Evolutionary conservation across 2,329 filamentous ascomycete genomes (phyloP).

Genomic region (Plenodomus lindquistii): DNA sequence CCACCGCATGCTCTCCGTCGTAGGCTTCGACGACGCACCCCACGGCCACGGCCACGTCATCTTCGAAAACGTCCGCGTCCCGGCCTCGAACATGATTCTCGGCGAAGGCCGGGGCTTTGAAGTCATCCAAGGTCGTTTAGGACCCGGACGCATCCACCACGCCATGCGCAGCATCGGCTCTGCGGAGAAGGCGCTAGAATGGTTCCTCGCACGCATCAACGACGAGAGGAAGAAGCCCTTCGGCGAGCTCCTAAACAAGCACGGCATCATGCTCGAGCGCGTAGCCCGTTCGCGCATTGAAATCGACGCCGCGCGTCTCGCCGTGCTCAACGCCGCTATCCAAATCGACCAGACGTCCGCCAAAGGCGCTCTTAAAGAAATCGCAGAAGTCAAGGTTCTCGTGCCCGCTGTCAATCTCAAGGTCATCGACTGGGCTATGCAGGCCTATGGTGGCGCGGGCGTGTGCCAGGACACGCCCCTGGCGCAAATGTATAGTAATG

Average conservation of each 20-base stretch:
- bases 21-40: conserved; percentile 97
- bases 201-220: conserved; percentile 93
- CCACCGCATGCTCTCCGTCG: conserved; percentile 89
- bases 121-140: conserved; percentile 95
- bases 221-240: conserved; percentile 90
- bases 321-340: conserved; percentile 92
- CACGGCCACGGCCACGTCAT: conserved; percentile 94
- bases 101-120: conserved; percentile 95
- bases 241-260: conserved; percentile 80
- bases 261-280: conserved; percentile 94
- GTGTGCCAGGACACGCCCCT: conserved; percentile 94
- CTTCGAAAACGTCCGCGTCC: conserved; percentile 89
- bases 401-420: conserved; percentile 80
- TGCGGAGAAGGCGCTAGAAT: conserved; percentile 88
- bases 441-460: conserved; percentile 88
- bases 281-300: conserved; percentile 90
- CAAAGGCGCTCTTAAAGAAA: conserved; percentile 88
- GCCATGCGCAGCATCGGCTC: conserved; percentile 94
- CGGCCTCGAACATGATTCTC: conserved; percentile 80
- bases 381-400: conserved; percentile 92
- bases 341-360: conserved; percentile 89
- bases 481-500: conserved; percentile 73
- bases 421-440: conserved; percentile 92
- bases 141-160: conserved; percentile 95
- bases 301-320: conserved; percentile 86